Evolutionary conservation across 768 basidiomycete genomes (phyloP).

Genomic region (Tubosaeta sp.): DNA sequence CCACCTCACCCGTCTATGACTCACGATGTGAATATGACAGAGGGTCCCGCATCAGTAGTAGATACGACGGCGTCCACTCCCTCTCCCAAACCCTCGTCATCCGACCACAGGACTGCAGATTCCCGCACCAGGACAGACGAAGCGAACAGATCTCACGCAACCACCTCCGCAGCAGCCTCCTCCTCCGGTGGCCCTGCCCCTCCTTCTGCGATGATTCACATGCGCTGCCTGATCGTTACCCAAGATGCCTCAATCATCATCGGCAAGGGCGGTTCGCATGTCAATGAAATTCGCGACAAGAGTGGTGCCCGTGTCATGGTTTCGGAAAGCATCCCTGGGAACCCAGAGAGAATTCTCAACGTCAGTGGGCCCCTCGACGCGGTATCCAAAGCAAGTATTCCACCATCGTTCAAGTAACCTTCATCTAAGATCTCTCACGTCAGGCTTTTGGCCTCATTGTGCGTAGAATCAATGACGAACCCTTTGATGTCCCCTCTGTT

Average conservation of each 20-base stretch:
- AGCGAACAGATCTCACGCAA: constrained; percentile 38
- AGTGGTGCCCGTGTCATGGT: constrained; percentile 95
- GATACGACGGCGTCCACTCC: constrained; percentile 54
- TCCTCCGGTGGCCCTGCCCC: constrained; percentile 44
- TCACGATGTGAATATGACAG: constrained; percentile 66
- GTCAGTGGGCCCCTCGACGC: constrained; percentile 96
- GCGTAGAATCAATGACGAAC: constrained; percentile 97
- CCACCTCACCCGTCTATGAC: constrained; percentile 36
- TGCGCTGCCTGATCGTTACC: constrained; percentile 98
- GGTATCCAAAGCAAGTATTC: constrained; percentile 82
- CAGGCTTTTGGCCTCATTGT: constrained; percentile 99
- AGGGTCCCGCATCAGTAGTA: constrained; percentile 35
- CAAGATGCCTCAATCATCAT: constrained; percentile 99
- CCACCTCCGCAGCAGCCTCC: constrained; percentile 48
- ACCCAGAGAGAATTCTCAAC: constrained; percentile 97
- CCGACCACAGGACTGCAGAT: constrained; percentile 42
- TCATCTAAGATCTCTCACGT: constrained; percentile 1
- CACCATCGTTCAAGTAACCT: not conserved
- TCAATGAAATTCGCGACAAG: constrained; percentile 98
- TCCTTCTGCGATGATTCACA: constrained; percentile 85
- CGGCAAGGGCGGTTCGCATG: constrained; percentile 91
- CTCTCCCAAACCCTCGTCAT: constrained; percentile 46
- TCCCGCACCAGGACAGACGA: constrained; percentile 33
- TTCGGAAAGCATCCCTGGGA: constrained; percentile 97
- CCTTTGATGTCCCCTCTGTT: constrained; percentile 95